A percentile compares a stretch with the other conserved stretches of the same genome.
phyloP scores from a whole-genome alignment of 2,329 filamentous ascomycete genomes.

The Phialocephala sp. region DNA sequence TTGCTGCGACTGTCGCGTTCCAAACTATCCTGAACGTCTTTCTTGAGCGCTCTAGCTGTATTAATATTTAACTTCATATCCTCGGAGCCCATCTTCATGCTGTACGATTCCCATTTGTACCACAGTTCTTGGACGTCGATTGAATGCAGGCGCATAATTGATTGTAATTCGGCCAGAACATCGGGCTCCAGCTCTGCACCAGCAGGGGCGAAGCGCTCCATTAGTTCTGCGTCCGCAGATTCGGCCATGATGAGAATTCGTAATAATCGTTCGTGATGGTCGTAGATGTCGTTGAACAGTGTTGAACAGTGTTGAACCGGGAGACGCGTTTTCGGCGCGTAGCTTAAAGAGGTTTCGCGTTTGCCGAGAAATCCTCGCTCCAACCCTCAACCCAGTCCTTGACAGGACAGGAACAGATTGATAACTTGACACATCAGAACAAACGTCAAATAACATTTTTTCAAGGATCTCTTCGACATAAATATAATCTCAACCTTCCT shows the following conservation, averaged over 20 bases:
- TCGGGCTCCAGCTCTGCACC: slow-evolving; percentile 67
- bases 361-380: background rate
- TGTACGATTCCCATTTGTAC: slow-evolving; percentile 99
- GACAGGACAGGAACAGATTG: background rate
- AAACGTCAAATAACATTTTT: background rate
- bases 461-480: too few relatives aligned
- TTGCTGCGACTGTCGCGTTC: slow-evolving; percentile 77
- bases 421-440: background rate
- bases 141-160: slow-evolving; percentile 83
- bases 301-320: background rate
- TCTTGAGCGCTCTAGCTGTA: slow-evolving; percentile 79
- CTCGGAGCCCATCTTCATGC: slow-evolving; percentile 88
- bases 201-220: slow-evolving; percentile 37
- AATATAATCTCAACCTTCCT: too few relatives aligned
- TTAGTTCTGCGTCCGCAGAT: slow-evolving; percentile 8
- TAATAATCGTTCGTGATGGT: background rate
- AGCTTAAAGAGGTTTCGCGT: background rate
- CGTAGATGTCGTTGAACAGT: background rate
- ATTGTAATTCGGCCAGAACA: slow-evolving; percentile 79
- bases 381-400: too few relatives aligned
- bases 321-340: slow-evolving; percentile 5
- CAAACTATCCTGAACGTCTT: slow-evolving; percentile 81
- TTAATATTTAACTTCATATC: slow-evolving; percentile 74
- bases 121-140: slow-evolving; percentile 86
- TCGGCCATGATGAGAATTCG: slow-evolving; percentile 18